Conservation (phyloP, 2,329 filamentous ascomycete species). For the Lanzia echinophila region DNA sequence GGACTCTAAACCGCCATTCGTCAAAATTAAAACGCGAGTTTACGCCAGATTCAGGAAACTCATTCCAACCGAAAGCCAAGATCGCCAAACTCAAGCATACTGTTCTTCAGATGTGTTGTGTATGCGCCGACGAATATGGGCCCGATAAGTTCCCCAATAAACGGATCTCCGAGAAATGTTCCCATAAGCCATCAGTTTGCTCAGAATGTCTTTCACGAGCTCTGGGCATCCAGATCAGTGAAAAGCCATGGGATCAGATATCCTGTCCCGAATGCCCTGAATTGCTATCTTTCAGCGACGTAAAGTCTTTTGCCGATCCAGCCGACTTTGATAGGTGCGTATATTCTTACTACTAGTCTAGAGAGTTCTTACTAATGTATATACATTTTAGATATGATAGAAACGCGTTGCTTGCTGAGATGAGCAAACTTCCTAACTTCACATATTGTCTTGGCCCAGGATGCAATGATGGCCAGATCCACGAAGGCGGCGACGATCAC, state of each 20-base stretch:
- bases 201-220: constrained; percentile 5
- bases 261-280: constrained; percentile 46
- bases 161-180: neutral
- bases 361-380: neutral
- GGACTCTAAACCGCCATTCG: too few species aligned
- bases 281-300: constrained; percentile 31
- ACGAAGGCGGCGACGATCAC: constrained; percentile 34
- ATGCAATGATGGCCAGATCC: constrained; percentile 48
- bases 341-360: neutral
- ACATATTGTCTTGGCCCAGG: constrained; percentile 44
- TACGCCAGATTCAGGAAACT: too few species aligned
- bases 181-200: constrained; percentile 14
- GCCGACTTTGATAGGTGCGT: neutral
- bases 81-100: neutral
- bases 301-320: neutral
- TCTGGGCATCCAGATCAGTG: constrained; percentile 13
- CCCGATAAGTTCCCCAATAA: neutral
- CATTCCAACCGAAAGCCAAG: too few species aligned
- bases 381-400: neutral
- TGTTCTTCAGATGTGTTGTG: too few species aligned
- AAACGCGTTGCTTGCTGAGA: neutral
- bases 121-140: too few species aligned
- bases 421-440: constrained; percentile 35
- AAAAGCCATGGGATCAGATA: constrained; percentile 38
- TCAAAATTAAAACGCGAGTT: too few species aligned